phyloP scores from a whole-genome alignment of 2,329 filamentous ascomycete species.

The Paecilomyces fulvus region DNA sequence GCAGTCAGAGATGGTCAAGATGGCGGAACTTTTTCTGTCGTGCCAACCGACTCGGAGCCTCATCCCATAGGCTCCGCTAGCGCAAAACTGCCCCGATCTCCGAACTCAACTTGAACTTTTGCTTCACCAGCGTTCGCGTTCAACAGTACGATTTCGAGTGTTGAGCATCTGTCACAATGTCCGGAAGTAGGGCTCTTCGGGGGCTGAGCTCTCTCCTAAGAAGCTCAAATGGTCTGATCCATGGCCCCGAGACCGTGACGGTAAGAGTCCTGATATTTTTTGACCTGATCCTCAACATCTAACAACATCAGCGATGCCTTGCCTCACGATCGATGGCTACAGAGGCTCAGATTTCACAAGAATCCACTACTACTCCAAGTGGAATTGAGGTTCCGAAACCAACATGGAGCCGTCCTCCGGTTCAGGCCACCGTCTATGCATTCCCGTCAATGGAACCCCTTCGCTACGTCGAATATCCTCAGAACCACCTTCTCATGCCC shows the following conservation, averaged over 20 bases:
- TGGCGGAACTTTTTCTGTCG: constrained; percentile 30
- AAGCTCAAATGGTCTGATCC: constrained; percentile 25
- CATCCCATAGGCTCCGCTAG: constrained; percentile 19
- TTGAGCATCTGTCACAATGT: constrained; percentile 20
- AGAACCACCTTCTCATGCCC: constrained; percentile 77
- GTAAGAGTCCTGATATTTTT: constrained; percentile 16
- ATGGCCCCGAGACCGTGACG: constrained; percentile 26
- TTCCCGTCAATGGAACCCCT: constrained; percentile 86
- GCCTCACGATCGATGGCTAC: constrained; percentile 43
- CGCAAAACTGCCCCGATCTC: constrained; percentile 21
- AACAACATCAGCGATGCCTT: constrained; percentile 17
- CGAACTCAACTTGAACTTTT: constrained; percentile 23
- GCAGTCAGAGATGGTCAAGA: constrained; percentile 13
- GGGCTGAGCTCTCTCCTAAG: constrained; percentile 31
- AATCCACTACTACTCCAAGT: constrained; percentile 12
- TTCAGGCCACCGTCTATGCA: constrained; percentile 76
- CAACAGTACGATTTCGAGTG: not conserved
- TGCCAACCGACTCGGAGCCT: constrained; percentile 13
- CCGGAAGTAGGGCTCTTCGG: constrained; percentile 26
- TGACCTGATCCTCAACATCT: constrained; percentile 31
- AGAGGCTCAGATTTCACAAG: constrained; percentile 28
- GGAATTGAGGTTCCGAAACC: constrained; percentile 16
- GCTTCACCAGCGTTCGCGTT: constrained; percentile 10
- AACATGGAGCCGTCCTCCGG: constrained; percentile 45
- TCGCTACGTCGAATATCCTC: constrained; percentile 66